Base-by-base conservation (phyloP, 192 early-diverging fungal genomes). In the Coemansia sp. region DNA sequence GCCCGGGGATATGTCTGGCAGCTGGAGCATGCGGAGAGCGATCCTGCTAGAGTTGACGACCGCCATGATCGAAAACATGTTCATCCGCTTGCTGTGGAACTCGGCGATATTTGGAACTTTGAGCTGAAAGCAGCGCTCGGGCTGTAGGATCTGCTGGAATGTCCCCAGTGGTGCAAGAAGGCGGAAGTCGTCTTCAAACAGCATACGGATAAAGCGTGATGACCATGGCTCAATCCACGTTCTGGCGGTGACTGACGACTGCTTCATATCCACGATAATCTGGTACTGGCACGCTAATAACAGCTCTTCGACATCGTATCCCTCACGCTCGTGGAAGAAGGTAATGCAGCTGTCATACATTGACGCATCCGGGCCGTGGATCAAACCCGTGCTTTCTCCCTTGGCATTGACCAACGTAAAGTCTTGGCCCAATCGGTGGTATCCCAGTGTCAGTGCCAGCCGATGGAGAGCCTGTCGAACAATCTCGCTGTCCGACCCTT, bases 151-250 rank as follows among this genome's bases (percentile, higher is more conserved):
- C 64, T 81, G 72, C 61, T 75, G 74, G 69, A 81, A 81, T 34
- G 79, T 81, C 3, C 65, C 74, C 59, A 76, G 60, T 6, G 79
- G 74, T 10, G 73, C 74, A 59, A 75, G 64, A 45, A 67, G 57
- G 33, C 74, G 65, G 57, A 75, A 75, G 50, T 81, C 79, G 55
- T 76, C 61, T 45, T 81, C 73, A 62, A 81, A 81, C 19, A 81
- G 29, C 29, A 58, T 66, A 40, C 74, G 79, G 25, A 76, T 55
- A 41, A 76, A 50, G 20, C 74, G 72, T 6, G 79, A 42, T 9
- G 79, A 76, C 69, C 70, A 75, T 8, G 79, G 79, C 64, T 81
- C 79, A 20, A 69, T 57, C 79, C 79, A 81, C 29, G 70, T 76
- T 11, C 79, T 62, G 8, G 79, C 72, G 1, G 69, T 72, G 34